A percentile compares a stretch with the other conserved stretches of the same genome.
Conservation (phyloP, 1,284 basidiomycete species). For the Takashimella tepidaria region DNA sequence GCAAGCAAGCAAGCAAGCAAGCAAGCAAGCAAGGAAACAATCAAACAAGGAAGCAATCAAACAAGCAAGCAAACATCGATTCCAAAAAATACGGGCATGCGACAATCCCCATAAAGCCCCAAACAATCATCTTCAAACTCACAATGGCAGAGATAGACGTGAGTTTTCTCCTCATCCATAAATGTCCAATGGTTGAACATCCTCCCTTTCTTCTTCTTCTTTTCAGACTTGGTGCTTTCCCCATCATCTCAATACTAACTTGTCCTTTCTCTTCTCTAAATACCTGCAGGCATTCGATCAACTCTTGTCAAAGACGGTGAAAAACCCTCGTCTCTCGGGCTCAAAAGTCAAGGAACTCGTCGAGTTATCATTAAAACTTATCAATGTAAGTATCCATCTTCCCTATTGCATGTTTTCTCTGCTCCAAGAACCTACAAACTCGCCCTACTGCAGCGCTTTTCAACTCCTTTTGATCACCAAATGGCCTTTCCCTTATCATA, state of each 20-base stretch:
- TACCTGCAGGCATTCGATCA: constrained; percentile 69
- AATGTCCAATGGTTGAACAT: too few species aligned
- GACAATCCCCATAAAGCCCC: background rate
- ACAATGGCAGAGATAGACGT: constrained; percentile 26
- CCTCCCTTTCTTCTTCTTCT: background rate
- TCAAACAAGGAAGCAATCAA: too few species aligned
- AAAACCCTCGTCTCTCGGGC: constrained; percentile 71
- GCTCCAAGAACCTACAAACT: too few species aligned
- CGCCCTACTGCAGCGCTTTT: too few species aligned
- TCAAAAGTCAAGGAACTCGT: constrained; percentile 73
- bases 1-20: too few species aligned
- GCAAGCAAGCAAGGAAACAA: too few species aligned
- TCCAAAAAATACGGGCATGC: background rate
- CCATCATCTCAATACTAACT: too few species aligned
- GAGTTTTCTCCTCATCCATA: too few species aligned
- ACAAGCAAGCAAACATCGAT: constrained; percentile 3
- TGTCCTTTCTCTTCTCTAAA: too few species aligned
- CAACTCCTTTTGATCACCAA: background rate
- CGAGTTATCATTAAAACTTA: constrained; percentile 64
- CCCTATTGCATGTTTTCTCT: background rate
- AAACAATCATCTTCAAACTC: background rate
- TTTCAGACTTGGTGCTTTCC: too few species aligned
- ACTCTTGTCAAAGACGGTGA: constrained; percentile 69
- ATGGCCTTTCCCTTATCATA: constrained; percentile 2
- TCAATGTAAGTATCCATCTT: constrained; percentile 57